phyloP scores from a whole-genome alignment of 805 yeast genomes.

The Tetrapisispora pingtungensis region DNA sequence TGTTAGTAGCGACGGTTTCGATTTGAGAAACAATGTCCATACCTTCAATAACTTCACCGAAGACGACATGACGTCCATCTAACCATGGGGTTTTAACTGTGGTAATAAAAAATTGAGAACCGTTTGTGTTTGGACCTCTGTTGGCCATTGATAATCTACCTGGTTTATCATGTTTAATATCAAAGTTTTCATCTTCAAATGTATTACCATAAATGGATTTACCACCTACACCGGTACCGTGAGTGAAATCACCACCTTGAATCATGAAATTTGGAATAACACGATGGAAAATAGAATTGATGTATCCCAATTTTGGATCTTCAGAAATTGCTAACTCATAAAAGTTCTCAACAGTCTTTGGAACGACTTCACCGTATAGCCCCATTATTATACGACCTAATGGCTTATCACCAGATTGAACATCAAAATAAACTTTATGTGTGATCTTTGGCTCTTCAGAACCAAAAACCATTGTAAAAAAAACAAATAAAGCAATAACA shows the following conservation, averaged over 20 bases:
- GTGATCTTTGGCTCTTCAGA: slow-evolving; percentile 11
- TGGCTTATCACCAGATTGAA: slow-evolving; percentile 57
- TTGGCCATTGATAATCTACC: slow-evolving; percentile 88
- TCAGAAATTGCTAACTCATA: slow-evolving; percentile 87
- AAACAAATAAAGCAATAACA: neutral
- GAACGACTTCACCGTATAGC: slow-evolving; percentile 75
- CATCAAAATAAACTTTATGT: slow-evolving; percentile 60
- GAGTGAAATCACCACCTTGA: slow-evolving; percentile 89
- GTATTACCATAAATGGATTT: slow-evolving; percentile 68
- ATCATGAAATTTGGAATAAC: slow-evolving; percentile 93
- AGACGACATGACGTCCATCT: slow-evolving; percentile 86
- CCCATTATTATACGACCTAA: slow-evolving; percentile 76
- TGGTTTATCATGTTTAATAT: slow-evolving; percentile 61
- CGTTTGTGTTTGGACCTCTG: slow-evolving; percentile 94
- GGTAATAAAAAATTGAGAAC: slow-evolving; percentile 90
- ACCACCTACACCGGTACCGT: slow-evolving; percentile 92
- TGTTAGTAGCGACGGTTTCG: slow-evolving; percentile 37
- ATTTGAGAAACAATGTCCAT: slow-evolving; percentile 69
- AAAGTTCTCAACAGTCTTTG: slow-evolving; percentile 90
- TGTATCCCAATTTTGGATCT: slow-evolving; percentile 76
- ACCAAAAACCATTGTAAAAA: slow-evolving; percentile 2
- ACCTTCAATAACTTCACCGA: slow-evolving; percentile 82
- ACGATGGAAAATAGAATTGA: slow-evolving; percentile 82
- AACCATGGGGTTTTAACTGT: slow-evolving; percentile 66
- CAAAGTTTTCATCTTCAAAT: slow-evolving; percentile 62